Evolutionary conservation across 2,329 filamentous ascomycete species (phyloP), one percentile per base, ranked within the genome.

Genomic region (Ophiostoma himal-ulmi): DNA sequence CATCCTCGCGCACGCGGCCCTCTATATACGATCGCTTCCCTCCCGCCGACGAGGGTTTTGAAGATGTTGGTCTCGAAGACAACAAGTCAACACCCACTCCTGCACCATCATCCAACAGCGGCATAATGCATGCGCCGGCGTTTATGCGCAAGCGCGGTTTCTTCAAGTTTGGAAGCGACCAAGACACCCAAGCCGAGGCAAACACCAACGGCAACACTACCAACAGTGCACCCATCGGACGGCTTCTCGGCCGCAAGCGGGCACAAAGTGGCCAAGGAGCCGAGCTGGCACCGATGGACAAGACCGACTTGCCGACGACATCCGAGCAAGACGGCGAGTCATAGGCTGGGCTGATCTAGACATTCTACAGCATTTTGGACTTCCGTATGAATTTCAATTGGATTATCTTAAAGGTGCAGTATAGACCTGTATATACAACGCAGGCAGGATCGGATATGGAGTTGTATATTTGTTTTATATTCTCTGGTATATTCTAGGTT

Each of bases 1-100:
- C 62, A 17, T 39, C 62, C 4, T 8, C 62, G 57, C 57, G 60
- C 34, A 22, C 36, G 11, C 34, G 62, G 8, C 30, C 57, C 5
- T n/a, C 48, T 34, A 30, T 71, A 83, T 26, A 86, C 73, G 67
- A 69, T 14, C 64, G 69, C 30, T 71, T 71, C 65, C 68, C 87
- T n/a, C 91, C 89, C 39, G 85, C 88, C 60, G 92, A 95, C 75
- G 92, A 96, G 76, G 83, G 83, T 17, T 97, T 98, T 75, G 94
- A 97, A 78, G 94, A 98, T 69, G 92, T 98, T 10, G 93, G 93
- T 4, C 82, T 98, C 65, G 88, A 89, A 71, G 94, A 97, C 74
- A 92, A 17, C 17, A 57, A 26, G 39, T 1, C 30, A 20, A 13
- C 36, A 7, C 26, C 66, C 11, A 89, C 88, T 75, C 85, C 86